Evolutionary conservation across 805 yeast species (phyloP), one percentile per base, ranked within the genome.

Genomic region (Cyberlindnera mississippiensis): DNA sequence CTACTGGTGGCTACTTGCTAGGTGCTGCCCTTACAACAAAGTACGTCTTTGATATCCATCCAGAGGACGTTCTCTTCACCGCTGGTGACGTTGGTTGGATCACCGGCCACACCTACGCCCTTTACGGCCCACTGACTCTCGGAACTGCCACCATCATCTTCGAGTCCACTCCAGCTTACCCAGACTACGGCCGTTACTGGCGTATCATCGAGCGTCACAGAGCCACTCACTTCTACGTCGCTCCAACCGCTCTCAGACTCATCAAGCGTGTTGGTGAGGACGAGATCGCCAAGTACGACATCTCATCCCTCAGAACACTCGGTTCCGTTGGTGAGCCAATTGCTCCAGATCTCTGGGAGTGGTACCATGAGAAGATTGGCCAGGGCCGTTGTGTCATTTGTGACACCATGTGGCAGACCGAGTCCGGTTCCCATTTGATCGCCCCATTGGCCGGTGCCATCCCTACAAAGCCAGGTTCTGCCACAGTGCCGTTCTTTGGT

Each of bases 1-100:
- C 85, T 45, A 90, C 97, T 44, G 99, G 86, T 49, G 99, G 98
- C 50, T 93, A 88, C 69, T 74, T 93, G 52, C 72, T 93, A 52
- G 96, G 96, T 48, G 96, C 98, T 20, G 79, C 88, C 42, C 71
- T 90, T 63, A 86, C 97, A 40, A 85, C 96, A 36, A 85, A 82
- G 68, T 91, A 90, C 67, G 89, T 89, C 35, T 91, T 93, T 64
- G 98, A 95, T 64, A 80, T 93, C 37, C 96, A 88, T 61, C 80
- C 80, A 45, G 85, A 83, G 48, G 98, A 93, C 65, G 74, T 85
- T 33, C 67, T 91, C 48, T 91, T 93, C 72, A 91, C 98, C 32
- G 98, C 98, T 30, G 98, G 98, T 61, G 98, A 93, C 63, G 88
- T 93, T 42, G 98, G 99, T 62, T 93, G 99, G 98, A 93, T 93